Evolutionary conservation across 768 basidiomycete genomes (phyloP).

Genomic region (Naganishia antarctica): DNA sequence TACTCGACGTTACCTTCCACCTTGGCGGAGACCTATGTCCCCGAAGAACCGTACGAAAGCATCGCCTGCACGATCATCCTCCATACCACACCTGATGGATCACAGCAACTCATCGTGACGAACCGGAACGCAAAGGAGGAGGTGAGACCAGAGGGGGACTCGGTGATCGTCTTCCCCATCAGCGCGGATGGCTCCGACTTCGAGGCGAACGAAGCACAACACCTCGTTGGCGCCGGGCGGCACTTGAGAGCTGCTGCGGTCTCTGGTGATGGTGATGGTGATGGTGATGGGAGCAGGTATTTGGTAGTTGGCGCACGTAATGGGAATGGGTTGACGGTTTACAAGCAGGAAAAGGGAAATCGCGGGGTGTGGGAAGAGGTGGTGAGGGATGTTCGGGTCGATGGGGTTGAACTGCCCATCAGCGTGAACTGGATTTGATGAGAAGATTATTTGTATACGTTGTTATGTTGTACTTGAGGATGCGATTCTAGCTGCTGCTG

Average conservation of each 20-base stretch:
- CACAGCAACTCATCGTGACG: constrained; percentile 20
- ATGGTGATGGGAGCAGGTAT: neutral
- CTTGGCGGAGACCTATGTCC: constrained; percentile 5
- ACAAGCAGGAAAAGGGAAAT: constrained; percentile 6
- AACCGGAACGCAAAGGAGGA: constrained; percentile 18
- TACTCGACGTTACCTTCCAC: constrained; percentile 7
- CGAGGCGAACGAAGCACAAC: neutral
- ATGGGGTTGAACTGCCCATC: constrained; percentile 9
- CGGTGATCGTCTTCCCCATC: constrained; percentile 6
- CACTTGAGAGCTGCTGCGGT: constrained; percentile 17
- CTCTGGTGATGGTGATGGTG: neutral
- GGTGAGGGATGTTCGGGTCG: neutral
- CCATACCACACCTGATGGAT: constrained; percentile 10
- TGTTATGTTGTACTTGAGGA: too few relatives aligned
- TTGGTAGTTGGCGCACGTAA: constrained; percentile 14
- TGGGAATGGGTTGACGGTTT: constrained; percentile 22
- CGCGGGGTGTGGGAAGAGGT: constrained; percentile 6
- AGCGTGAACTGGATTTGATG: constrained; percentile 8
- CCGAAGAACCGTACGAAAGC: constrained; percentile 17
- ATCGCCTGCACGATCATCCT: constrained; percentile 24
- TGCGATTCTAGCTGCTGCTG: too few relatives aligned
- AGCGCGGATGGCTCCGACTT: neutral
- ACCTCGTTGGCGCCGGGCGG: constrained; percentile 9
- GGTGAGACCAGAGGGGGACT: constrained; percentile 3
- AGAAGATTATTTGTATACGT: too few relatives aligned